Base-by-base conservation (phyloP, 495 filamentous ascomycete species). In the Aspergillus leporis region DNA sequence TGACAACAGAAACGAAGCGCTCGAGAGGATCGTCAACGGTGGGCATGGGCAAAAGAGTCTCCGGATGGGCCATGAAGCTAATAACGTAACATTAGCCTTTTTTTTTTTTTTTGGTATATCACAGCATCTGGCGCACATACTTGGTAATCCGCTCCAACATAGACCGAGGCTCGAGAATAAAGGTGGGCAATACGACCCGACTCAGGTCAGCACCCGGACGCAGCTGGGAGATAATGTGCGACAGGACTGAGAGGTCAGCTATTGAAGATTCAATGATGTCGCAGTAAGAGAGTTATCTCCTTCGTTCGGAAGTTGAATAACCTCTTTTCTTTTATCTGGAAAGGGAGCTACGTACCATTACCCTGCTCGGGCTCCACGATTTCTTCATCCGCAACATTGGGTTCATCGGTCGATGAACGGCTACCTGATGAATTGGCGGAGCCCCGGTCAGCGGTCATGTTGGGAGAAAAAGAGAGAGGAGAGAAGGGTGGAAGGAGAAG, bases 141-240 rank as follows among this genome's bases (percentile, higher is more conserved):
- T 98, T 99, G 66, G 94, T 99, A 65, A 99, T 99, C 34, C 94
- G 83, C 76, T 99, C 94, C 67, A 99, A 75, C 94, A 99, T 99
- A 61, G 92, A 96, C 67, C 91, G 87, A 4, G 94, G 94, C 72
- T 99, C 94, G 51, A 99, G 82, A 65, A 99, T 99, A 74, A 99
- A 99, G 34, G 94, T 99, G 28, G 94, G 94, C 59, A 99, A 78
- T 30, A 92, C 92, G 55, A 99, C 93, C 64, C 93, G 86, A 74
- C 91, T 96, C 59, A 99, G 79, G 71, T 99, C 94, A 55, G 94
- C 94, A 57, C 94, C 94, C 34, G 95, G 94, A 60, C 94, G 87
- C 49, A 99, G 81, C 77, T 98, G 95, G 40, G 92, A 96, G 60
- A 99, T 97, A 73, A 99, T 97, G 74, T 97, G 92, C 55, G 85